Percentiles rank a stretch among this genome's conserved stretches.
phyloP scores from a whole-genome alignment of 306 rosid genomes.

The cucumber (Cucumis sativus) region Cucumber_9930_V3 NC_026658.2:14280001-14280500 shows the following conservation, averaged over 20 bases:
- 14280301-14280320: neutral
- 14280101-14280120: slow-evolving; percentile 30
- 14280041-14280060: slow-evolving; percentile 63
- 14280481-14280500: slow-evolving; percentile 58
- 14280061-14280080: slow-evolving; percentile 51
- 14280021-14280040: slow-evolving; percentile 76
- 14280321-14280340: neutral
- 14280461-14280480: slow-evolving; percentile 55
- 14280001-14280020: slow-evolving; percentile 39
- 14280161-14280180: neutral
- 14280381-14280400: neutral
- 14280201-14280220: slow-evolving; percentile 58
- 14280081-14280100: slow-evolving; percentile 81
- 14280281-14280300: neutral
- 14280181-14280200: slow-evolving; percentile 1
- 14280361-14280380: neutral
- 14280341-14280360: neutral
- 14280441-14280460: slow-evolving; percentile 32
- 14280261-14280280: slow-evolving; percentile 62
- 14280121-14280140: neutral
- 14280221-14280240: slow-evolving; percentile 90
- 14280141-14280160: neutral
- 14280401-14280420: neutral
- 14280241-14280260: slow-evolving; percentile 84
- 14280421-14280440: neutral